Evolutionary conservation across 257 asterid species (phyloP), one percentile per base, ranked within the genome.

Genomic region (Eustoma russellianum): DNA sequence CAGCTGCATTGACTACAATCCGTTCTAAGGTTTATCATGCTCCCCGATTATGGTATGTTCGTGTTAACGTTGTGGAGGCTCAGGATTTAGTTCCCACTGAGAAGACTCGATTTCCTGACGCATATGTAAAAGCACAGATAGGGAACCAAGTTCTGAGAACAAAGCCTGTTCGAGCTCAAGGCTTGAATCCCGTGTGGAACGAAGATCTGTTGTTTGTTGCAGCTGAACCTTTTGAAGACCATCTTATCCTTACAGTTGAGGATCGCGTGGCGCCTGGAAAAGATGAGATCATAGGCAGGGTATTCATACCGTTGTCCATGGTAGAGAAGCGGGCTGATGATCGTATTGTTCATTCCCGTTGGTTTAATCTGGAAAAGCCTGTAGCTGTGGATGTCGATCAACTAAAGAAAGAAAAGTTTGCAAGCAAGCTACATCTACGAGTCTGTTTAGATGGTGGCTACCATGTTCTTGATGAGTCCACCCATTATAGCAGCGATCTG

Each of bases 21-120:
- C 88, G 92, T 13, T 88, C 97, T 0, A 89, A 89, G 68, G 97
- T 89, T 33, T 89, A 89, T 61, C 97, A 85, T 15, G 92, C 95
- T 1, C 97, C 97, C 0, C 81, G 92, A 13, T 65, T 89, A 48
- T 89, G 97, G 97, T 85, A 89, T 35, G 93, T 89, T 10, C 92
- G 93, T 30, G 95, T 86, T 53, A 79, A 79, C 52, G 83, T 86
- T 13, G 86, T 89, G 9, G 97, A 89, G 76, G 97, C 95, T 13
- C 95, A 89, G 70, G 97, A 89, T 64, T 73, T 89, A 17, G 65
- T 89, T 19, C 85, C 89, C 6, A 48, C 79, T 0, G 95, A 89
- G 65, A 89, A 77, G 73, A 71, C 73, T 38, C 88, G 95, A 10
- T 85, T 79, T 61, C 97, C 97, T 0, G 94, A 85, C 51, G 75